A percentile compares a stretch with the other conserved stretches of the same genome.
phyloP scores from a whole-genome alignment of 306 rosid species.

The Acacia confusa region DNA sequence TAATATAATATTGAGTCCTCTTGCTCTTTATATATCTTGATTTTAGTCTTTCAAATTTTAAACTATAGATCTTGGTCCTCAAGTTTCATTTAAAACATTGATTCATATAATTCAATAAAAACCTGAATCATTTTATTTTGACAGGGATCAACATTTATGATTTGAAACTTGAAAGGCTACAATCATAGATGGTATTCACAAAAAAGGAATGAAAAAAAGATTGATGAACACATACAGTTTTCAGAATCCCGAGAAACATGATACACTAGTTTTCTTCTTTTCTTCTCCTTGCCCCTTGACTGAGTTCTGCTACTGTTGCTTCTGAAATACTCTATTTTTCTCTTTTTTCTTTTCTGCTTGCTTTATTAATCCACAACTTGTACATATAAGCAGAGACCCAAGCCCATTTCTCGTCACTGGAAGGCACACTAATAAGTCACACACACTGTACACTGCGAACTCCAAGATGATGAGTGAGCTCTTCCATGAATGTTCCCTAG shows the following conservation, averaged over 20 bases:
- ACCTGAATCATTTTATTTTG: rapidly evolving
- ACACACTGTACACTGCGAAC: not conserved
- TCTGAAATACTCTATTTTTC: slow-evolving; percentile 8
- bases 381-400: slow-evolving; percentile 55
- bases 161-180: no score
- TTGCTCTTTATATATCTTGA: no score
- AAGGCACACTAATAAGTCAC: not conserved
- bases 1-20: no score
- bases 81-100: no score
- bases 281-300: slow-evolving; percentile 61
- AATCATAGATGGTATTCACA: no score
- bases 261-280: slow-evolving; percentile 41
- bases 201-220: slow-evolving; percentile 29
- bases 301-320: slow-evolving; percentile 34
- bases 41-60: no score
- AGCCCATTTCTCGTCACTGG: slow-evolving; percentile 41
- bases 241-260: slow-evolving; percentile 77
- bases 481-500: slow-evolving; percentile 61
- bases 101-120: no score
- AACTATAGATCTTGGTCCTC: rapidly evolving
- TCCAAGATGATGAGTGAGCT: slow-evolving; percentile 62
- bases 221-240: slow-evolving; percentile 53
- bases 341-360: slow-evolving; percentile 19
- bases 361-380: slow-evolving; percentile 31
- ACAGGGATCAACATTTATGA: no score